Evolutionary conservation across 495 filamentous ascomycete species (phyloP).

Genomic region (Aspergillus bertholletiae): DNA sequence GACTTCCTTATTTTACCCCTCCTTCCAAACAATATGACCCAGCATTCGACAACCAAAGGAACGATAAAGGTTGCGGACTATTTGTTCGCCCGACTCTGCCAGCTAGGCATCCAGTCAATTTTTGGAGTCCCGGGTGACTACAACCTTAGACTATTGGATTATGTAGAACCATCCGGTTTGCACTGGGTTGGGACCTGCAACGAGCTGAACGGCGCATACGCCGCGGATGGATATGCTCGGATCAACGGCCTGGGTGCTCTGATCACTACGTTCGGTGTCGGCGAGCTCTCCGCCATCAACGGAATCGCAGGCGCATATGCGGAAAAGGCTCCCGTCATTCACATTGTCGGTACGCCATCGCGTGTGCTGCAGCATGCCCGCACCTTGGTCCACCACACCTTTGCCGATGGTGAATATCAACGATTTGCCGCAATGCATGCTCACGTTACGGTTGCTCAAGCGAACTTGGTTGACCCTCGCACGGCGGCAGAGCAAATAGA

Average conservation of each 20-base stretch:
- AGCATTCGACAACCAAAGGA: neutral
- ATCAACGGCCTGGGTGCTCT: constrained; percentile 69
- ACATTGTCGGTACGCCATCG: constrained; percentile 65
- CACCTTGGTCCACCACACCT: constrained; percentile 40
- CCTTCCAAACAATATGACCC: too few relatives aligned
- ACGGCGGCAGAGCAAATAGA: constrained; percentile 39
- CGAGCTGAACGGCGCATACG: constrained; percentile 81
- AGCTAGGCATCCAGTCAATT: constrained; percentile 65
- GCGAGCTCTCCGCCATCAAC: constrained; percentile 73
- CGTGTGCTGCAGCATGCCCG: constrained; percentile 27
- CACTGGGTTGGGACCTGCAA: constrained; percentile 79
- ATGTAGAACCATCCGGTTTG: constrained; percentile 56
- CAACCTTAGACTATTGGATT: constrained; percentile 68
- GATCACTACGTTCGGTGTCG: constrained; percentile 78
- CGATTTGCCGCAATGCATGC: constrained; percentile 35
- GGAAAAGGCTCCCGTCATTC: constrained; percentile 73
- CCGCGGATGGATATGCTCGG: constrained; percentile 76
- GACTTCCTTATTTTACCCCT: too few relatives aligned
- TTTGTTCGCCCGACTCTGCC: constrained; percentile 64
- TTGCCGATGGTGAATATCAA: constrained; percentile 40
- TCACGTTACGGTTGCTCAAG: constrained; percentile 38
- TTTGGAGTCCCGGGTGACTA: constrained; percentile 75
- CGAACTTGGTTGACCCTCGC: constrained; percentile 28
- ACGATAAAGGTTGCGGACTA: constrained; percentile 48
- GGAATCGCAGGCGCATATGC: constrained; percentile 69